Conservation (phyloP, 495 filamentous ascomycete genomes). For the Clavariopsis aquatica region DNA sequence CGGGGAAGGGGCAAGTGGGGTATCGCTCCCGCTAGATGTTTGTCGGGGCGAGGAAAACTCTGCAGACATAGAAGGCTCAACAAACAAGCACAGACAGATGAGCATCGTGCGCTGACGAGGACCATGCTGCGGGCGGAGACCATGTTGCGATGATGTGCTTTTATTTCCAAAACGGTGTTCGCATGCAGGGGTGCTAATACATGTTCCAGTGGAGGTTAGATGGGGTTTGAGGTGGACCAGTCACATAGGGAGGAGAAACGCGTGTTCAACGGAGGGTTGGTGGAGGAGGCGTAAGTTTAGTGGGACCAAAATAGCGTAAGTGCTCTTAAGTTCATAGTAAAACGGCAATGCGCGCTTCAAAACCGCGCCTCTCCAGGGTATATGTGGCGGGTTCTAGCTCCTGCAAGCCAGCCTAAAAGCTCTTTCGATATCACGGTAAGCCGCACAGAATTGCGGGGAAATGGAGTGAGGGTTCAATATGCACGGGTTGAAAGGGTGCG, state of each 20-base stretch:
- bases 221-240: not conserved
- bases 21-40: not conserved
- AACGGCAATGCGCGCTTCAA: not conserved
- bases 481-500: not conserved
- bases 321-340: not conserved
- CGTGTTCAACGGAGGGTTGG: not conserved
- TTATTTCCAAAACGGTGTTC: not conserved
- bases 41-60: not conserved
- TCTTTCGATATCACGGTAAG: not conserved
- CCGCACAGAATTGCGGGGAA: not conserved
- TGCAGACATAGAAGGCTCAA: not conserved
- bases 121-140: not conserved
- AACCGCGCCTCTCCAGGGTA: not conserved
- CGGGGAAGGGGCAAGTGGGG: not conserved
- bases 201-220: not conserved
- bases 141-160: not conserved
- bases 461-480: not conserved
- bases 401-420: not conserved
- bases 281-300: not conserved
- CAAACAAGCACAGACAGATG: not conserved
- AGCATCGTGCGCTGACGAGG: not conserved
- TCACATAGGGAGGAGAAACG: not conserved
- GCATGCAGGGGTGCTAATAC: not conserved
- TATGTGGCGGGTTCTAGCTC: not conserved
- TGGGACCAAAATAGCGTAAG: not conserved